Base-by-base conservation (phyloP, 768 basidiomycete genomes). In the Kwoniella europaea region DNA sequence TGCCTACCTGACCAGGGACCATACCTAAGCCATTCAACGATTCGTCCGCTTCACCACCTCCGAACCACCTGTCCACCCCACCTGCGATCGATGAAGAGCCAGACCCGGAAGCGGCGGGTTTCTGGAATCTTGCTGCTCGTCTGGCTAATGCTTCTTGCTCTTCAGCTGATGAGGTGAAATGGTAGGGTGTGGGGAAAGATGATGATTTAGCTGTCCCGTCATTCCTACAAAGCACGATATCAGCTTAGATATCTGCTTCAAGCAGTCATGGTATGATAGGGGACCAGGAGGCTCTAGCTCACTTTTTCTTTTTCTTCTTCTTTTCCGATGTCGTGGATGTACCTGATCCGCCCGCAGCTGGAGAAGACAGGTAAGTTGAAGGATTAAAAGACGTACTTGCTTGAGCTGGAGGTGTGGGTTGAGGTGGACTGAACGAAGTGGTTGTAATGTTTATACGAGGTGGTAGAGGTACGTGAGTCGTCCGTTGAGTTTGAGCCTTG, bases 91-190 rank as follows among this genome's bases (percentile, higher is more conserved):
- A 46, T n/a, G 92, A 91, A 69, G 90, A 88, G 80, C 90, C 88
- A 54, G 90, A 88, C 80, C 90, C 88, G 57, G 54, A 53, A 13
- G 76, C 52, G 43, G 62, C 66, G 13, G 76, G 75, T 15, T 65
- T 70, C 66, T 68, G 90, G 79, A 99, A 98, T 66, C 97, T 90
- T 80, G 90, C 88, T 42, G 93, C 94, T 74, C 96, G 87, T 43
- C 83, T 80, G 52, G 82, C 82, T 20, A 84, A 81, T 7, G 83
- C 79, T 65, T 85, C 83, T 6, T 80, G 75, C 46, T 86, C 84
- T 15, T 79, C 82, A 1, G 74, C 22, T 13, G 64, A 52, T 22
- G 73, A 63, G 3, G 59, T 42, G 43, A 78, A 77, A 16, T 73
- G 67, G 55, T 75, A 72, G 27, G 82, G 62, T 20, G 79, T 55